phyloP scores from a whole-genome alignment of 257 asterid species.

The Jacaranda copaia region DNA sequence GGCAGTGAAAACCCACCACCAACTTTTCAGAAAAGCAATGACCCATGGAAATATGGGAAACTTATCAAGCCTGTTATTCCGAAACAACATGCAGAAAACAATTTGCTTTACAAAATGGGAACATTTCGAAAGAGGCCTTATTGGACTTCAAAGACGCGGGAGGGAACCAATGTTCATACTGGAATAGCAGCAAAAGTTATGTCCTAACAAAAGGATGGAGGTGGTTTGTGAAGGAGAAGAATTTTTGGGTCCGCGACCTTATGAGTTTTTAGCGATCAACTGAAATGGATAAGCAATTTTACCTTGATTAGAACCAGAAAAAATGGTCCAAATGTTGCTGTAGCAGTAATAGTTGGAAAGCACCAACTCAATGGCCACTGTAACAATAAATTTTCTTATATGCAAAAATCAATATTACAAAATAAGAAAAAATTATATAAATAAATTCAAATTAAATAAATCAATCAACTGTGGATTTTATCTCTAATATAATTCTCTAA shows the following conservation, averaged over 20 bases:
- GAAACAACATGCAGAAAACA: slow-evolving; percentile 83
- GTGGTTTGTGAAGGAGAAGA: slow-evolving; percentile 84
- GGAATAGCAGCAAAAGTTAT: slow-evolving; percentile 92
- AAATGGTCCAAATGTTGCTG: background rate
- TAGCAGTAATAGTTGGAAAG: background rate
- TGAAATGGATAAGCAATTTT: slow-evolving; percentile 62
- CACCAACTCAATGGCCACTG: no score
- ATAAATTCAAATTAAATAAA: no score
- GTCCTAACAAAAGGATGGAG: slow-evolving; percentile 92
- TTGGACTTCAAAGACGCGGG: slow-evolving; percentile 68
- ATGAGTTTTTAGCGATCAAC: slow-evolving; percentile 67
- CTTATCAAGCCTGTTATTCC: slow-evolving; percentile 78
- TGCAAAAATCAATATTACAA: no score
- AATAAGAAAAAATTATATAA: no score
- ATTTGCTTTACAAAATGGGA: slow-evolving; percentile 61
- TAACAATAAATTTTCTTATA: no score
- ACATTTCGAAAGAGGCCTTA: slow-evolving; percentile 59
- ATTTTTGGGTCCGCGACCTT: slow-evolving; percentile 68
- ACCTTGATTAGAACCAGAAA: slow-evolving; percentile 66
- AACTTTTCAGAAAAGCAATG: slow-evolving; percentile 79
- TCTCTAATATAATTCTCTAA: no score
- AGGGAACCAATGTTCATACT: slow-evolving; percentile 78
- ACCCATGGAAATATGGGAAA: slow-evolving; percentile 90
- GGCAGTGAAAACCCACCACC: slow-evolving; percentile 50
- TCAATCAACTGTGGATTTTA: no score